These are phyloP conservation scores for Nicotiana rustica DNA, from an alignment of 305 asterid genomes.

Conservation along the genomic window DNA sequence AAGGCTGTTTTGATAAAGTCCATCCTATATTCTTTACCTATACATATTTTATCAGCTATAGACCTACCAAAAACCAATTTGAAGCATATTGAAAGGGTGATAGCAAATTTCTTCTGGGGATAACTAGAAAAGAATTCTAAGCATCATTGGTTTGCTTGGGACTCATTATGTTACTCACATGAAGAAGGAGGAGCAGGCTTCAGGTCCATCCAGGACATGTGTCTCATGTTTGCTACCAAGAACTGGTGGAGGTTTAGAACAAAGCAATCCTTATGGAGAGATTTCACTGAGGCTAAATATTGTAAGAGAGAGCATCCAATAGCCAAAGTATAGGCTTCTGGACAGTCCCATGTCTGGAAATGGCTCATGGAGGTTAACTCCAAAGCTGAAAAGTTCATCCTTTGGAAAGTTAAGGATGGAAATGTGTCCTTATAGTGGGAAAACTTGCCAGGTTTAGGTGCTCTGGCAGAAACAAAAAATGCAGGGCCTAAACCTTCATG, in stretches of 20 bases:
- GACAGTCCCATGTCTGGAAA: neutral
- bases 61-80: neutral
- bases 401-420: too few relatives aligned
- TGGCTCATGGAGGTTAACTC: too few relatives aligned
- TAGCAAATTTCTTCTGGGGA: too few relatives aligned
- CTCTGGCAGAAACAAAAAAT: too few relatives aligned
- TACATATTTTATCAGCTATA: neutral
- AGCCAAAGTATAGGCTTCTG: neutral
- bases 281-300: neutral
- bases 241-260: neutral
- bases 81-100: too few relatives aligned
- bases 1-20: too few relatives aligned
- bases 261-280: neutral
- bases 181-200: neutral
- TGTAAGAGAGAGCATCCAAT: neutral
- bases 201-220: neutral
- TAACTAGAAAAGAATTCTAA: too few relatives aligned
- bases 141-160: neutral
- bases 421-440: too few relatives aligned
- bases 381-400: too few relatives aligned
- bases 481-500: too few relatives aligned
- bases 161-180: neutral
- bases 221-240: neutral
- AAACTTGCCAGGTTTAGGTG: too few relatives aligned
- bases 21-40: neutral